Base-by-base conservation (phyloP, 2,329 filamentous ascomycete species). In the Trichophyton schoenleinii region DNA sequence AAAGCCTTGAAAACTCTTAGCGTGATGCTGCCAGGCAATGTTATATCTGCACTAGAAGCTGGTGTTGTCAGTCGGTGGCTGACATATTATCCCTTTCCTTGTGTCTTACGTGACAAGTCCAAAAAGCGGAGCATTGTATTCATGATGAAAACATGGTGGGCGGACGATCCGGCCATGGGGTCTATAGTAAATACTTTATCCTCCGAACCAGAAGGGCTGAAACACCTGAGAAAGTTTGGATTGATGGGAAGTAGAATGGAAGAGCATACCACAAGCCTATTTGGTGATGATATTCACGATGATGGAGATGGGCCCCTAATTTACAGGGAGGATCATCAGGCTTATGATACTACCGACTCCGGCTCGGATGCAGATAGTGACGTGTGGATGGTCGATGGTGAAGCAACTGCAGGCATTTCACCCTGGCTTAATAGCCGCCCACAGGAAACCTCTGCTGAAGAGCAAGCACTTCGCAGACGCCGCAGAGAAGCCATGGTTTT, bases 401-500 rank as follows among this genome's bases (percentile, higher is more conserved):
- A 81, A 70, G 68, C 81, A 72, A 70, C 82, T 71, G 65, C 78
- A 77, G 69, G 75, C 75, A 42, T 75, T 69, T 66, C 65, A 57
- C 53, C 71, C 70, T 64, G 68, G 70, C 64, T 71, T 59, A 36
- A 67, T 64, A 65, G 70, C 65, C 65, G 72, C 65, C 61, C 68
- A 9, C 71, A 67, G 25, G 70, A 72, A 60, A 70, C 70, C 38
- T 75, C 66, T 55, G 64, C 67, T 3, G 72, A 73, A 64, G 88
- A 92, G 71, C 85, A 88, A 68, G 82, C 87, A 60, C 78, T 91
- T 63, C 79, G 90, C 63, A 81, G 91, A 65, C 81, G 89, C 58
- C 82, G 92, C 69, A 81, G 91, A 66, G 90, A 96, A 75, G 91
- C 90, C 3, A 91, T 96, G 83, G 91, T 96, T 20, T 78, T 96